phyloP scores from a whole-genome alignment of 164 flowering plant species.

The Euptelea pleiosperma region DNA sequence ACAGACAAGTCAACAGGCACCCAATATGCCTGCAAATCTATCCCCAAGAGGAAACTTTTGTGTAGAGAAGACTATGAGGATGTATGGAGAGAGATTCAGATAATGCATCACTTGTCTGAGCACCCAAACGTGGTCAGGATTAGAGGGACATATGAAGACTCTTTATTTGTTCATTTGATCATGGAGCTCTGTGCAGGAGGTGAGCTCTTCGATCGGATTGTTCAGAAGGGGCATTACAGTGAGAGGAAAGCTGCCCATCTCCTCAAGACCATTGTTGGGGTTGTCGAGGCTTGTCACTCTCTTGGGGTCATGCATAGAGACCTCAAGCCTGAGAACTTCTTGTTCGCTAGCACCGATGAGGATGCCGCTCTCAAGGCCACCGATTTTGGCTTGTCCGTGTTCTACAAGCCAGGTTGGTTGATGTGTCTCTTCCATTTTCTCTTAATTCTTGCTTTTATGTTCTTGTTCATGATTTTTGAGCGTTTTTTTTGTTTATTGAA shows the following conservation, averaged over 20 bases:
- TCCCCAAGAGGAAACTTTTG: constrained; percentile 75
- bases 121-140: constrained; percentile 76
- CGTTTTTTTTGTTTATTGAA: not conserved
- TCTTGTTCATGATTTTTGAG: not conserved
- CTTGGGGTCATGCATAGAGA: constrained; percentile 95
- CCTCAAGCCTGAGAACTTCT: constrained; percentile 95
- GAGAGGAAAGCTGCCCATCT: constrained; percentile 72
- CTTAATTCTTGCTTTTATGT: not conserved
- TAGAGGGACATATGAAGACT: constrained; percentile 77
- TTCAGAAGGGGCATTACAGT: constrained; percentile 77
- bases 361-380: constrained; percentile 81
- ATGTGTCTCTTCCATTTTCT: not conserved
- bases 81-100: constrained; percentile 92
- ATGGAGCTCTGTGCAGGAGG: constrained; percentile 95
- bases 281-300: constrained; percentile 88
- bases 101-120: constrained; percentile 90
- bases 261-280: constrained; percentile 74
- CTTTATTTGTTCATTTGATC: constrained; percentile 74
- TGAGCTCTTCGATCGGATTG: constrained; percentile 85
- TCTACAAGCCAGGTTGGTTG: constrained; percentile 76
- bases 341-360: constrained; percentile 56
- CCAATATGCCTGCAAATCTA: constrained; percentile 79
- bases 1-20: constrained; percentile 47
- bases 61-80: constrained; percentile 81
- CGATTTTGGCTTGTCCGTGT: constrained; percentile 85